A percentile compares a stretch with the other conserved stretches of the same genome.
phyloP scores from a whole-genome alignment of 805 yeast genomes.

The Nakazawaea ishiwadae region DNA sequence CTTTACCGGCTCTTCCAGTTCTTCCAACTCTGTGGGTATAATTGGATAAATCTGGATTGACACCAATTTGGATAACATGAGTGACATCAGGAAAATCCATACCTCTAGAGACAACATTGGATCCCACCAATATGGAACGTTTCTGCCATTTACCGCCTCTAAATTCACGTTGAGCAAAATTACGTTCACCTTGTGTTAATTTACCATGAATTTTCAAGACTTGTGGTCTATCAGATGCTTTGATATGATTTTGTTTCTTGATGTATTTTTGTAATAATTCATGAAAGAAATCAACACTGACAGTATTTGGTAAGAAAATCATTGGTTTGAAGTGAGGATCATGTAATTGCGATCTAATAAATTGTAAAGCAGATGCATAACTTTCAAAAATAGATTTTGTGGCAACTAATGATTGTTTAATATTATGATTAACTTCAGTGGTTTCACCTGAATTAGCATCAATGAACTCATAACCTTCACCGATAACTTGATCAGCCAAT shows the following conservation, averaged over 20 bases:
- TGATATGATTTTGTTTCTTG: conserved; percentile 16
- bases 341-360: conserved; percentile 34
- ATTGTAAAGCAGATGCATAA: conserved; percentile 51
- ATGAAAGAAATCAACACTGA: conserved; percentile 56
- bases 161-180: conserved; percentile 24
- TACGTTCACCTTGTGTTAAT: conserved; percentile 61
- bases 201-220: conserved; percentile 59
- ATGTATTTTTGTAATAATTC: conserved; percentile 30
- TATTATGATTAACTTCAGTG: conserved; percentile 61
- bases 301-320: conserved; percentile 76
- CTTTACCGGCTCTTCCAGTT: conserved; percentile 88
- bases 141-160: conserved; percentile 15
- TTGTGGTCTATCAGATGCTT: conserved; percentile 11
- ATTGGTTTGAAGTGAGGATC: conserved; percentile 64
- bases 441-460: conserved; percentile 76
- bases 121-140: conserved; percentile 65
- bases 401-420: conserved; percentile 59
- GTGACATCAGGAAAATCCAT: conserved; percentile 89
- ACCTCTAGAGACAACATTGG: conserved; percentile 96
- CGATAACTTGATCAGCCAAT: conserved; percentile 59
- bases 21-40: conserved; percentile 94
- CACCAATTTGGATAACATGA: conserved; percentile 79
- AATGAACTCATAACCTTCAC: conserved; percentile 48
- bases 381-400: conserved; percentile 54
- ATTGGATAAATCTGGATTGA: conserved; percentile 69